These are phyloP conservation scores for Pseudogymnoascus sp. DNA, from an alignment of 2,329 filamentous ascomycete species.

Conservation along the genomic window DNA sequence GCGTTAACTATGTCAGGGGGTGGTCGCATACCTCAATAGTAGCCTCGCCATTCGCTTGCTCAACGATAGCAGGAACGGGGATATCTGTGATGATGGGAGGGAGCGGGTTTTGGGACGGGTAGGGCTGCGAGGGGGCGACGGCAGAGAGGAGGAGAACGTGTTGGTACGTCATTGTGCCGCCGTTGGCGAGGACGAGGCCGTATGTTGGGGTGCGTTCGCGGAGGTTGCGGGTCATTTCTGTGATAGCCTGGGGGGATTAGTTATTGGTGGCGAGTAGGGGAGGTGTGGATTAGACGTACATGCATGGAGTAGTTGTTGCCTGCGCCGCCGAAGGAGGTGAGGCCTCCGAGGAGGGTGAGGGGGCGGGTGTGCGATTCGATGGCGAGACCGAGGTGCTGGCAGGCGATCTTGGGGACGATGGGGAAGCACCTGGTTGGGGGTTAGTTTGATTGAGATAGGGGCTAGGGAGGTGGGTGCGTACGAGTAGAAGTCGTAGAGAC, in stretches of 20 bases:
- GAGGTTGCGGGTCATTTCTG: constrained; percentile 47
- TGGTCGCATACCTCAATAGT: constrained; percentile 41
- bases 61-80: constrained; percentile 32
- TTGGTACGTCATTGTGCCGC: constrained; percentile 58
- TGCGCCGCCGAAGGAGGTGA: constrained; percentile 62
- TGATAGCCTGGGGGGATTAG: constrained; percentile 34
- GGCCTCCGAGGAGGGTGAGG: constrained; percentile 53
- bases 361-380: constrained; percentile 39
- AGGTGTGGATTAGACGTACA: constrained; percentile 30
- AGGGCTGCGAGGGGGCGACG: constrained; percentile 33
- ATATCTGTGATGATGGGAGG: constrained; percentile 35
- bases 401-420: constrained; percentile 60
- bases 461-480: constrained; percentile 22
- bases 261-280: background rate
- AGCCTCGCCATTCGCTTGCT: constrained; percentile 40
- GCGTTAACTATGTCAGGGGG: fast-evolving
- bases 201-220: constrained; percentile 33
- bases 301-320: constrained; percentile 68
- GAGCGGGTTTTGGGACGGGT: constrained; percentile 40
- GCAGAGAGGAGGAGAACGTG: constrained; percentile 52
- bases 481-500: constrained; percentile 58
- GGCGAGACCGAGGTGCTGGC: constrained; percentile 48
- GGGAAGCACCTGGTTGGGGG: constrained; percentile 50
- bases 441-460: background rate
- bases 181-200: constrained; percentile 57